Base-by-base conservation (phyloP, 345 rosid genomes). In the Erodium maritimum region DNA sequence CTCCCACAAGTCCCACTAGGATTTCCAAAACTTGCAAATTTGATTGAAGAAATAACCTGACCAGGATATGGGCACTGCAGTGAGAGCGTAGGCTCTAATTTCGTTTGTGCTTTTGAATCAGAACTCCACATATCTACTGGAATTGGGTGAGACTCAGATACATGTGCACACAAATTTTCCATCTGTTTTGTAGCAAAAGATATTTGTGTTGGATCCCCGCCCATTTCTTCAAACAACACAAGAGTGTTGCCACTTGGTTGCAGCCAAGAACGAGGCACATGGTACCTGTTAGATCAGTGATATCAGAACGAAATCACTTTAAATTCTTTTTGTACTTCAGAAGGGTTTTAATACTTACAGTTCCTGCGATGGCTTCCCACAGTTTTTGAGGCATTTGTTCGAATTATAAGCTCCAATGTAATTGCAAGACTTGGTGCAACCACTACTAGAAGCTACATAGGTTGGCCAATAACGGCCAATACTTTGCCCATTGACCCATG, bases 401-500 rank as follows among this genome's bases (percentile, higher is more conserved):
- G 98, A 58, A 23, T 60, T 20, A 72, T 81, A 91, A 65, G 80
- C 0, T 68, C 96, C 98, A 74, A 87, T 81, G 72, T 88, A 88
- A 62, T 81, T 58, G 71, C 98, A 91, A 20, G 84, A 75, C 61
- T 69, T 73, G 1, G 79, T 64, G 73, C 98, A 91, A 58, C 87
- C 98, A 7, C 67, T 52, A 48, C 46, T 75, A 21, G 73, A 68
- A 24, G 96, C 60, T 0, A 76, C 24, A 65, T 75, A 69, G 9
- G 83, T 79, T 24, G 96, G 96, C 98, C 98, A 91, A 73, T 84
- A 91, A 42, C 96, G 78, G 50, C 98, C 98, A 59, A 88, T 88
- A 72, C 98, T 88, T 72, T 86, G 90, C 65, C 96, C 96, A 22
- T 91, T 91, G 57, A 91, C 88, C 98, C 98, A 91, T 11, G 96